Percentiles rank a stretch among this genome's conserved stretches.
phyloP scores from a whole-genome alignment of 805 yeast species.

The Saturnispora bothae region DNA sequence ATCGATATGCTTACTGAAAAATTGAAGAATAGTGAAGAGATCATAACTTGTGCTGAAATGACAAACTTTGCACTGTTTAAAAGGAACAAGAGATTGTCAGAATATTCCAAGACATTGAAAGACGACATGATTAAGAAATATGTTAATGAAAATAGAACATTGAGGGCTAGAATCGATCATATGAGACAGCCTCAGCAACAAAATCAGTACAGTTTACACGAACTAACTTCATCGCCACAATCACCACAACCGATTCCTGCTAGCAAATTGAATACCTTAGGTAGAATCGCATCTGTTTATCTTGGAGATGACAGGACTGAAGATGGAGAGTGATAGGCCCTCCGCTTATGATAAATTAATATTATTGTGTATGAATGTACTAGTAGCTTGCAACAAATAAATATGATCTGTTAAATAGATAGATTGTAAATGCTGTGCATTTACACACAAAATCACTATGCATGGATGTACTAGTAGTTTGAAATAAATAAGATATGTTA shows the following conservation, averaged over 20 bases:
- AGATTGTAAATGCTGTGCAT: too few relatives aligned
- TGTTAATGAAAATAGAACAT: conserved; percentile 20
- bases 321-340: too few relatives aligned
- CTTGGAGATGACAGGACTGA: background rate
- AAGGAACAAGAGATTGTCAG: conserved; percentile 26
- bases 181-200: background rate
- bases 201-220: background rate
- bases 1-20: conserved; percentile 21
- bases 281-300: conserved; percentile 8
- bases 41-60: conserved; percentile 18
- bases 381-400: too few relatives aligned
- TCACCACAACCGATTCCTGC: conserved; percentile 1
- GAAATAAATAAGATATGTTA: too few relatives aligned
- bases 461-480: too few relatives aligned
- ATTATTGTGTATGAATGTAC: too few relatives aligned
- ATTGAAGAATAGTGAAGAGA: conserved; percentile 21
- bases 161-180: conserved; percentile 17
- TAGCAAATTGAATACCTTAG: conserved; percentile 1
- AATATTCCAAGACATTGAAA: conserved; percentile 23
- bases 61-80: conserved; percentile 24
- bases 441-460: too few relatives aligned
- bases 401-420: too few relatives aligned
- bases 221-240: background rate
- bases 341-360: too few relatives aligned
- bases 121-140: conserved; percentile 21